Conservation (phyloP, 352 stramenopile species). For the Phytophthora pisi region DNA sequence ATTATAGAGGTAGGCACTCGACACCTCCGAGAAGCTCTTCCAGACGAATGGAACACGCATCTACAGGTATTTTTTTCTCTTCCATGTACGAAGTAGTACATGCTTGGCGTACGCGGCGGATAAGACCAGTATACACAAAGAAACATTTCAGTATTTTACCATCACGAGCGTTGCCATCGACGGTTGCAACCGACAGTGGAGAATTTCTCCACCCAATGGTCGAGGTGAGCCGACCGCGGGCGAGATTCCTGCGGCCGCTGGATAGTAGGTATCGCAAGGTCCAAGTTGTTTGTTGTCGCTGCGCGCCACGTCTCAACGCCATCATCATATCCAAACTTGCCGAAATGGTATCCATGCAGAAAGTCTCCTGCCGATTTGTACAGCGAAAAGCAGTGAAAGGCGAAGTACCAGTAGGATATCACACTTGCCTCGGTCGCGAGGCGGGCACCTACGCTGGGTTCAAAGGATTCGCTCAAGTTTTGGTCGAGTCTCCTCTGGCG, state of each 20-base stretch:
- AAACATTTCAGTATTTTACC: constrained; percentile 27
- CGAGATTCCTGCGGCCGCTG: neutral
- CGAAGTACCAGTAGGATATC: neutral
- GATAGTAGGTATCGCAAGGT: neutral
- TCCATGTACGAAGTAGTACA: constrained; percentile 36
- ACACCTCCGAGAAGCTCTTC: constrained; percentile 22
- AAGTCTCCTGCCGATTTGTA: neutral
- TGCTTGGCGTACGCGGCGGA: constrained; percentile 17
- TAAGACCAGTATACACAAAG: constrained; percentile 17
- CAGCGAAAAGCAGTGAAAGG: neutral
- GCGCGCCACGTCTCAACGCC: neutral
- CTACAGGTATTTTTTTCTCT: constrained; percentile 26
- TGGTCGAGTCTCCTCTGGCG: neutral
- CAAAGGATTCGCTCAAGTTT: neutral
- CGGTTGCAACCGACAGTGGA: neutral
- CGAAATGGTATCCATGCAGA: neutral
- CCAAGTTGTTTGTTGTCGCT: neutral
- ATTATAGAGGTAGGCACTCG: constrained; percentile 31
- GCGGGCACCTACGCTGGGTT: neutral
- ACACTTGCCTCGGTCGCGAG: neutral
- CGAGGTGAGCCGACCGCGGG: no score
- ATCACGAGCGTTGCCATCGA: neutral
- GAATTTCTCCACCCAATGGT: no score
- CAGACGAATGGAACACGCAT: constrained; percentile 31
- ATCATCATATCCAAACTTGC: neutral